These are phyloP conservation scores for Diplodia intermedia DNA, from an alignment of 2,329 filamentous ascomycete species.

Conservation along the genomic window DNA sequence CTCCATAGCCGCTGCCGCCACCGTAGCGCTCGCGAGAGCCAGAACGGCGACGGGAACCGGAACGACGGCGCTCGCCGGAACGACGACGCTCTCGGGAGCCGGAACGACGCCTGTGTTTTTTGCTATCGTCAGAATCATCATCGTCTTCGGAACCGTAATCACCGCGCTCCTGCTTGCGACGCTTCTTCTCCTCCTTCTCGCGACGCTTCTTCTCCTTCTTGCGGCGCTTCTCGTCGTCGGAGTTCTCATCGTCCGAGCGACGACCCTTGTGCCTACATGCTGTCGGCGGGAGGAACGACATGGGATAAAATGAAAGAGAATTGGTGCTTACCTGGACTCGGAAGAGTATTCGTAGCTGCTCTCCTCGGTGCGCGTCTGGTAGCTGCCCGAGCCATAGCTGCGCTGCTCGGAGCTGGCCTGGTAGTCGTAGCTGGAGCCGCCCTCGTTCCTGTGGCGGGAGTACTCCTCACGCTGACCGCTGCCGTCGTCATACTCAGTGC, in stretches of 20 bases:
- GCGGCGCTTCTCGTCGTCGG: constrained; percentile 39
- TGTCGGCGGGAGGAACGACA: constrained; percentile 7
- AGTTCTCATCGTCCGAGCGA: constrained; percentile 41
- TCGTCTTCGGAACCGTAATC: constrained; percentile 14
- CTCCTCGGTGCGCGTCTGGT: constrained; percentile 65
- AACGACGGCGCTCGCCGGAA: constrained; percentile 27
- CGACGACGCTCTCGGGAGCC: constrained; percentile 32
- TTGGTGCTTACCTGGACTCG: constrained; percentile 48
- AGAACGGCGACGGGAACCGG: neutral
- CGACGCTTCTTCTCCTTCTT: constrained; percentile 47
- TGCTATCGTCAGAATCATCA: constrained; percentile 11
- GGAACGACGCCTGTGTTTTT: constrained; percentile 30
- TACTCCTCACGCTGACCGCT: constrained; percentile 64
- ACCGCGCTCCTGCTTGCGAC: constrained; percentile 43
- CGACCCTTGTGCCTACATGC: constrained; percentile 44
- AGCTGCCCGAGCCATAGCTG: constrained; percentile 57
- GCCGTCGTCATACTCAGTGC: constrained; percentile 66
- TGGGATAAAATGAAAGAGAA: neutral
- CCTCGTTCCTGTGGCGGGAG: constrained; percentile 64
- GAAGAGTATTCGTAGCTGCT: constrained; percentile 50
- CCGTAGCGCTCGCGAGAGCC: constrained; percentile 15
- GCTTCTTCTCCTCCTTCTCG: constrained; percentile 53
- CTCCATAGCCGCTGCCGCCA: neutral
- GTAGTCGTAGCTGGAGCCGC: constrained; percentile 61
- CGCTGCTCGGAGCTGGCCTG: constrained; percentile 65